phyloP scores from a whole-genome alignment of 495 filamentous ascomycete species.

The Trichocladium antarcticum region DNA sequence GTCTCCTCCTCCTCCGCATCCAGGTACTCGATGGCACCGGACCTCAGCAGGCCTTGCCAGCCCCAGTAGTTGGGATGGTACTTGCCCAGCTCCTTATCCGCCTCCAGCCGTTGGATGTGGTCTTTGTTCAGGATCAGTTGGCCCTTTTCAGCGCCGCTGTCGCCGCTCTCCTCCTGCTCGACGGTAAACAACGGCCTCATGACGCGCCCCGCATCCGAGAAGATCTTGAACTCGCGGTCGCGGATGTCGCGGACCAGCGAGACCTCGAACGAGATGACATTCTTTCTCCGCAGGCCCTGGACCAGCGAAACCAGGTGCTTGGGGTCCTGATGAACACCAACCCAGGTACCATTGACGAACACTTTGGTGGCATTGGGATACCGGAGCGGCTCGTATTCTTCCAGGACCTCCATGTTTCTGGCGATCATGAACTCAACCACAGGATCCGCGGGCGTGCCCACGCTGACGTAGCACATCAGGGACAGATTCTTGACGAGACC shows the following conservation, averaged over 20 bases:
- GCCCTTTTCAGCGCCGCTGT: conserved; percentile 57
- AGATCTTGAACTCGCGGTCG: conserved; percentile 96
- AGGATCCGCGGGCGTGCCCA: conserved; percentile 78
- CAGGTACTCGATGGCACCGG: conserved; percentile 83
- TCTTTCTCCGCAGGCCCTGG: conserved; percentile 60
- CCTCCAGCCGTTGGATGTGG: conserved; percentile 55
- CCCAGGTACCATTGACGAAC: conserved; percentile 96
- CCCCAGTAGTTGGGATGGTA: conserved; percentile 60
- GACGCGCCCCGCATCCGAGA: conserved; percentile 91
- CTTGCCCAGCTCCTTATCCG: conserved; percentile 44
- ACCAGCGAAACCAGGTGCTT: conserved; percentile 68
- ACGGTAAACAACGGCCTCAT: conserved; percentile 87
- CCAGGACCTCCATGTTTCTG: conserved; percentile 86
- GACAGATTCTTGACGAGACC: conserved; percentile 97
- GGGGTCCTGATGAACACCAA: conserved; percentile 79
- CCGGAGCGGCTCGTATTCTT: conserved; percentile 84
- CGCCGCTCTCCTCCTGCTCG: conserved; percentile 53
- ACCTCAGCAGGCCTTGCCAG: conserved; percentile 72
- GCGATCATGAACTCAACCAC: conserved; percentile 92
- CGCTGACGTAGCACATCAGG: conserved; percentile 95
- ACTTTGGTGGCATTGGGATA: conserved; percentile 93
- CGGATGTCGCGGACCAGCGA: conserved; percentile 90
- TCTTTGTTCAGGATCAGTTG: conserved; percentile 73
- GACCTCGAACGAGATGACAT: conserved; percentile 75
- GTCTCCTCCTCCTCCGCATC: conserved; percentile 98